Evolutionary conservation across 2,329 filamentous ascomycete genomes (phyloP), one percentile per base, ranked within the genome.

Genomic region (Cyclaneusma minus): DNA sequence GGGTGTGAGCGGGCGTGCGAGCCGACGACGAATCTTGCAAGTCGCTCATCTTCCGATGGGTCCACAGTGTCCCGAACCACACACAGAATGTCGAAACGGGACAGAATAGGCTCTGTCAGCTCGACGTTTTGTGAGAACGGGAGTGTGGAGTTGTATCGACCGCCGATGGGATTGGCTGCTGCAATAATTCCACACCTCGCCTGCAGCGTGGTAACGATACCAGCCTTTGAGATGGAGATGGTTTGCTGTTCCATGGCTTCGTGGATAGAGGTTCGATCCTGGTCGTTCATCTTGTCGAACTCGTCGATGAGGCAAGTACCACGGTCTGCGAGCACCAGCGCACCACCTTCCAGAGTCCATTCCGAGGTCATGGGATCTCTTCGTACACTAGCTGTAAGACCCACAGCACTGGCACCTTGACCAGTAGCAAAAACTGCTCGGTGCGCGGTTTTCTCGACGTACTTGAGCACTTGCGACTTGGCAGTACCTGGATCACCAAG

Each of bases 251-350:
- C 89, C 89, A 98, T 98, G 33, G 89, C 89, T 62, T 98, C 89
- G 65, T 98, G 89, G 41, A 98, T 98, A 6, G 84, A 93, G 1
- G 89, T 95, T 37, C 89, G 73, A 51, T 98, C 89, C 48, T 95
- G 84, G 49, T 98, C 89, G 50, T 95, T 95, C 89, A 98, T 98
- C 64, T 98, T 98, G 67, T 98, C 89, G 43, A 98, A 98, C 54
- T 98, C 89, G 44, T 98, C 89, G 35, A 98, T 98, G 16, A 98
- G 63, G 45, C 89, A 95, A 10, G 83, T 93, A 21, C 89, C 89
- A 38, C 82, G 78, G 50, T 98, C 89, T 10, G 89, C 89, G 29
- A 98, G 69, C 43, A 98, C 89, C 7, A 98, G 64, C 4, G 89
- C 89, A 46, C 89, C 89, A 35, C 89, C 89, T 56, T 98, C 89